Percentiles rank a stretch among this genome's conserved stretches.
phyloP scores from a whole-genome alignment of 2,329 filamentous ascomycete genomes.

The Hortaea werneckii region DNA sequence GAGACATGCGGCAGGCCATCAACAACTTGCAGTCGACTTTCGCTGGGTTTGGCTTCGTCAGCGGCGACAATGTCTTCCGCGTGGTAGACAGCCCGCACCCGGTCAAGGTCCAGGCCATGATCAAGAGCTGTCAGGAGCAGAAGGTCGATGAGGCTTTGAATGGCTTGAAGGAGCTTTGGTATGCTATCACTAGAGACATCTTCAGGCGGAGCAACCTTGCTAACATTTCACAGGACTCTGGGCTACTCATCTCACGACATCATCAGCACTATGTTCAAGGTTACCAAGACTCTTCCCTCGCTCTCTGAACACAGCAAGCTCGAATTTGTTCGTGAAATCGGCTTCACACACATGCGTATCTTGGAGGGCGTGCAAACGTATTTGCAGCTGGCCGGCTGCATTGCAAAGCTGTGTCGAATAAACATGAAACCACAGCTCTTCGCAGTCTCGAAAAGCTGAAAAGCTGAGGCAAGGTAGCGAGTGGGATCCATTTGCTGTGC shows the following conservation, averaged over 20 bases:
- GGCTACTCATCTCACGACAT: slow-evolving; percentile 99
- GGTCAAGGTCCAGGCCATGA: slow-evolving; percentile 96
- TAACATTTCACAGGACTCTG: slow-evolving; percentile 46
- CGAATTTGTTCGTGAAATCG: slow-evolving; percentile 90
- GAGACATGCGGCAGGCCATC: slow-evolving; percentile 97
- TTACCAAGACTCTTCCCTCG: slow-evolving; percentile 89
- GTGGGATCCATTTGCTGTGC: neutral
- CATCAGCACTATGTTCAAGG: slow-evolving; percentile 97
- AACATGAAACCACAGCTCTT: slow-evolving; percentile 93
- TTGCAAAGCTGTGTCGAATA: slow-evolving; percentile 83
- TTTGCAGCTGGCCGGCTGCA: slow-evolving; percentile 83
- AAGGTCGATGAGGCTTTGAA: slow-evolving; percentile 83
- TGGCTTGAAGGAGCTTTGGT: slow-evolving; percentile 80
- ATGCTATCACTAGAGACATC: slow-evolving; percentile 14
- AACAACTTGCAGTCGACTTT: slow-evolving; percentile 93
- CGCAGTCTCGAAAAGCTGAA: slow-evolving; percentile 29
- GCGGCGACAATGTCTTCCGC: slow-evolving; percentile 93
- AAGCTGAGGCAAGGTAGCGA: neutral
- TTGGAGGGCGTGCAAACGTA: slow-evolving; percentile 95
- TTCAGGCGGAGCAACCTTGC: neutral
- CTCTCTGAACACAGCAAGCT: slow-evolving; percentile 91
- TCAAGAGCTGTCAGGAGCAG: slow-evolving; percentile 90
- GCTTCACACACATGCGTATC: slow-evolving; percentile 98
- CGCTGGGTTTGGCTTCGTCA: slow-evolving; percentile 94
- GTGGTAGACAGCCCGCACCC: slow-evolving; percentile 96